Evolutionary conservation across 1,284 basidiomycete species (phyloP).

Genomic region (Sutorius eximius): DNA sequence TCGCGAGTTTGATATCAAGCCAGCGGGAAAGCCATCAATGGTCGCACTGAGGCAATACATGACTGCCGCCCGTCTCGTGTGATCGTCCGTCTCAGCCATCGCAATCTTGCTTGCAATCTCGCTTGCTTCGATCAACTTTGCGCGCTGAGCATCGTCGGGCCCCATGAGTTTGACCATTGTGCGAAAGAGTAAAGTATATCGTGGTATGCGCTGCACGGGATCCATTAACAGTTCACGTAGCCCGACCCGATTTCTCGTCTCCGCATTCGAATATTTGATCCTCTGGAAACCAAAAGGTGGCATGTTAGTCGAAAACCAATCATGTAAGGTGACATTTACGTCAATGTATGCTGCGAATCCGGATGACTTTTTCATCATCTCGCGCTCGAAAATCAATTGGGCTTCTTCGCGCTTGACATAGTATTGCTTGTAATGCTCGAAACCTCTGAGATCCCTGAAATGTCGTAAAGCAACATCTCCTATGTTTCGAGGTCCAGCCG

Average conservation of each 20-base stretch:
- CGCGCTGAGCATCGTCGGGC: constrained; percentile 73
- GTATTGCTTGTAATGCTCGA: constrained; percentile 90
- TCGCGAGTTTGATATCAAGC: constrained; percentile 82
- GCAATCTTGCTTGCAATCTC: constrained; percentile 91
- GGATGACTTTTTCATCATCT: constrained; percentile 74
- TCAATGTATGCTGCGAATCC: constrained; percentile 84
- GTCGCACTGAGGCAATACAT: constrained; percentile 85
- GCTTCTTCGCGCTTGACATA: constrained; percentile 93
- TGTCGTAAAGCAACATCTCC: constrained; percentile 87
- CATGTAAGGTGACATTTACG: constrained; percentile 46
- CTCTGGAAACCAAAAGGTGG: constrained; percentile 47
- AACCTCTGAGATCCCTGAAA: constrained; percentile 77
- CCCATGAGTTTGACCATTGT: constrained; percentile 88
- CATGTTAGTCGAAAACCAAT: constrained; percentile 17
- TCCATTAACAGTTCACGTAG: constrained; percentile 96
- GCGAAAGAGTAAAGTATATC: constrained; percentile 93
- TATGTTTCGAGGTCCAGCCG: constrained; percentile 58
- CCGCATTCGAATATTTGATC: constrained; percentile 85
- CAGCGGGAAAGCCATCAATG: constrained; percentile 90
- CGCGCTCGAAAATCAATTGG: constrained; percentile 83
- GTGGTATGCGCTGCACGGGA: constrained; percentile 97
- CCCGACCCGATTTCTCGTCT: constrained; percentile 82
- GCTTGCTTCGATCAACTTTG: constrained; percentile 82
- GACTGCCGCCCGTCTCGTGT: constrained; percentile 85
- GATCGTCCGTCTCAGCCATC: constrained; percentile 87